Evolutionary conservation across 805 yeast genomes (phyloP).

Genomic region (Yamadazyma scolyti): DNA sequence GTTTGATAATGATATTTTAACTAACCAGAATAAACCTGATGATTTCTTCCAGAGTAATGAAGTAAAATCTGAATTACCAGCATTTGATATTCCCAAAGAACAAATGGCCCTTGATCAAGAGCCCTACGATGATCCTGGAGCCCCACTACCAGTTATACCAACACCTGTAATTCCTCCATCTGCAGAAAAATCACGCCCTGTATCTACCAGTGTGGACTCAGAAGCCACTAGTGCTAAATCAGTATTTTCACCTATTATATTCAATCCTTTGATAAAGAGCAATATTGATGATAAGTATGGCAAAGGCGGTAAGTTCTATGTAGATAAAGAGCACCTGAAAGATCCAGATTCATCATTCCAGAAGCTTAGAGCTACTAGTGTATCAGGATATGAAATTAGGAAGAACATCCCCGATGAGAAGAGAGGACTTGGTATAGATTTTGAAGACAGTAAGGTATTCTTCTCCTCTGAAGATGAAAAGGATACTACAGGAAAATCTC

Average conservation of each 20-base stretch:
- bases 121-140: constrained; percentile 77
- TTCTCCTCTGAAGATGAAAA: constrained; percentile 10
- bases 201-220: constrained; percentile 3
- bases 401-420: not conserved
- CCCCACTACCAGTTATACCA: constrained; percentile 62
- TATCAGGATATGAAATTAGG: constrained; percentile 20
- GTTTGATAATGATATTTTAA: too few relatives aligned
- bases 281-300: constrained; percentile 83
- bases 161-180: constrained; percentile 41
- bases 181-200: constrained; percentile 6
- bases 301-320: constrained; percentile 87
- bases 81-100: constrained; percentile 53
- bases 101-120: constrained; percentile 47
- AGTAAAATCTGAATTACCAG: constrained; percentile 7
- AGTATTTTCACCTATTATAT: constrained; percentile 76
- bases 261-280: constrained; percentile 73
- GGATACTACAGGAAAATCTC: too few relatives aligned
- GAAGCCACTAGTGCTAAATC: constrained; percentile 31
- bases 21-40: too few relatives aligned
- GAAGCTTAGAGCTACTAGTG: constrained; percentile 33
- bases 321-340: constrained; percentile 31
- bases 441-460: constrained; percentile 9
- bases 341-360: constrained; percentile 18
- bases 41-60: not conserved
- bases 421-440: constrained; percentile 12